Percentiles rank a stretch among this genome's conserved stretches.
phyloP scores from a whole-genome alignment of 805 yeast species.

The Metschnikowia orientalis region DNA sequence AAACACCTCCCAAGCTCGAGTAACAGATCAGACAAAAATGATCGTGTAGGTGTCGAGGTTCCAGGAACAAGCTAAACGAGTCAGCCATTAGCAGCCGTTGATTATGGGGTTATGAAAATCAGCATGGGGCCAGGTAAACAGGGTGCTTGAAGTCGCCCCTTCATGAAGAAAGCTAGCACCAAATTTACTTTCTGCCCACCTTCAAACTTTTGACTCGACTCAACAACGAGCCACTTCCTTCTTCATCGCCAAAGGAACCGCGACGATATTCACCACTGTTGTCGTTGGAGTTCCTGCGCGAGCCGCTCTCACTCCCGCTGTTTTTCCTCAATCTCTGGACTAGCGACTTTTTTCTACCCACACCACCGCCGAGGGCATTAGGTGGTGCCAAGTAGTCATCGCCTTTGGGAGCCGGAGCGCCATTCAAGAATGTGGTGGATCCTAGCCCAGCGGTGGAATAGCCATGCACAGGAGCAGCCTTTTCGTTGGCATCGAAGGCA shows the following conservation, averaged over 20 bases:
- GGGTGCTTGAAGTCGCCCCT: no score
- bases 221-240: constrained; percentile 45
- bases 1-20: no score
- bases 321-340: constrained; percentile 57
- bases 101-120: no score
- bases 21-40: no score
- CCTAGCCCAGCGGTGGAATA: constrained; percentile 85
- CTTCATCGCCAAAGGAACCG: constrained; percentile 15
- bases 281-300: constrained; percentile 33
- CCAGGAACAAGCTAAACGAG: no score
- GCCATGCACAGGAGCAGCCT: constrained; percentile 78
- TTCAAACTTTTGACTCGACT: constrained; percentile 87
- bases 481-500: constrained; percentile 66
- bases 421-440: constrained; percentile 86
- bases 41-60: no score
- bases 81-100: no score
- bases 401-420: constrained; percentile 80
- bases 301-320: constrained; percentile 27
- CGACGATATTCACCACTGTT: constrained; percentile 14
- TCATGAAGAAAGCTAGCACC: background rate
- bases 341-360: constrained; percentile 81
- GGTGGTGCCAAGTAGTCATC: constrained; percentile 23
- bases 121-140: no score
- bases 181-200: constrained; percentile 50
- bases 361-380: constrained; percentile 33